Base-by-base conservation (phyloP, 768 basidiomycete genomes). In the Nevesoporus exiguus region DNA sequence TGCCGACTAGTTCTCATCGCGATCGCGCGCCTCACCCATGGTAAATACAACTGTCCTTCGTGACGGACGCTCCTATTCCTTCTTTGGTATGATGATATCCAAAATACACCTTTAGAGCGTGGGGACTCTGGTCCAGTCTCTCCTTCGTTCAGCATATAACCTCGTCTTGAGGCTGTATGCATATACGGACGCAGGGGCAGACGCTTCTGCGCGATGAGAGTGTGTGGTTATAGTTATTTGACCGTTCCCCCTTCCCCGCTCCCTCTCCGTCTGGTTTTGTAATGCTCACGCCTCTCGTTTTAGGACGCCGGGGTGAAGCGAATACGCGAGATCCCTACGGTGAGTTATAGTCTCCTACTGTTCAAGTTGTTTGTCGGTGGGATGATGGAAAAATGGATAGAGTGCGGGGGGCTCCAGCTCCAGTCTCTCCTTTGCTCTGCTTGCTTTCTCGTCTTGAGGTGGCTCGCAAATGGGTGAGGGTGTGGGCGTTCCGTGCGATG, bases 181-280 rank as follows among this genome's bases (percentile, higher is more conserved):
- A 70, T 49, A 66, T 70, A 70, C 57, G 65, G 70, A 62, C 48
- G 69, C 53, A 60, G 70, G 66, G n/a, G 68, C 62, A 57, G 69
- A 53, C 70, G 69, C 64, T 70, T 71, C 70, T 60, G 60, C 57
- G 61, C 66, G 50, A 66, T 70, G 69, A 71, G 39, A 55, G 57
- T 30, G 60, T 62, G 65, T 60, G 68, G 69, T 70, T 70, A 70
- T 70, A 70, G 70, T 70, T 70, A 70, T 70, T 70, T 70, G 68
- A 70, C 54, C 67, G 47, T 45, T 30, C 21, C 40, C 25, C 0
- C n/a, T 52, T 31, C 0, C 25, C 3, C 25, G 25, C 29, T 6
- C 17, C 19, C 3, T 19, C 2, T 3, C 7, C n/a, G n/a, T 27
- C 17, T 34, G 1, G 36, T 31, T 17, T 46, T 11, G 0, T 19